phyloP scores from a whole-genome alignment of 163 green algal species.

The Chlamydomonas reinhardtii region DNA sequence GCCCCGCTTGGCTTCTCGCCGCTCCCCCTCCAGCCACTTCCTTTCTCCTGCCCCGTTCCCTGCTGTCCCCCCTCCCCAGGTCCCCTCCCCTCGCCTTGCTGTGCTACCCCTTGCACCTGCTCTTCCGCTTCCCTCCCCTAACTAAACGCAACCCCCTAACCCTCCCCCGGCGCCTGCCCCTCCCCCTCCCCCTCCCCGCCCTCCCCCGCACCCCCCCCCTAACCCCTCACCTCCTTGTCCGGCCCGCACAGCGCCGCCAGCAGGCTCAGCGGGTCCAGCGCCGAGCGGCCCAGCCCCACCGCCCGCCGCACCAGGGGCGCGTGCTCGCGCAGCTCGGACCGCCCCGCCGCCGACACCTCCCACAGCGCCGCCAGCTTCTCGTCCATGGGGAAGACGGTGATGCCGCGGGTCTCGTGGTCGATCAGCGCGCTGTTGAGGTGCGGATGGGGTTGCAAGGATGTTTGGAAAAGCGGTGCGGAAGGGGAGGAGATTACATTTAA shows the following conservation, averaged over 20 bases:
- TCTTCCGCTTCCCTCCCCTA: background rate
- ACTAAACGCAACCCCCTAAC: no score
- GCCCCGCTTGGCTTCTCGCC: no score
- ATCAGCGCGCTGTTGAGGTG: conserved; percentile 49
- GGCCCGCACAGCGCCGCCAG: conserved; percentile 78
- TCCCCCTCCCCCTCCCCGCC: background rate
- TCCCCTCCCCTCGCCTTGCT: no score
- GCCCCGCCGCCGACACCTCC: conserved; percentile 54
- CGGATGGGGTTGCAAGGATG: background rate
- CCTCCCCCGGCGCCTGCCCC: no score
- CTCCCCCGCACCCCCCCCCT: background rate
- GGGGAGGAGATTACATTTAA: no score
- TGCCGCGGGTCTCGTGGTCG: conserved; percentile 66
- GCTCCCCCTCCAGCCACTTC: no score
- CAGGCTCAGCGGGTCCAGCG: conserved; percentile 89
- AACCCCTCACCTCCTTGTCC: conserved; percentile 31
- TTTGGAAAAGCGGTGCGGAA: no score
- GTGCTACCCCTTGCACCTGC: no score
- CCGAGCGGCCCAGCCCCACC: conserved; percentile 84
- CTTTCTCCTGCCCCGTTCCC: no score
- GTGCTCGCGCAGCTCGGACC: conserved; percentile 73
- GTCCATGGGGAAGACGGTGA: conserved; percentile 77
- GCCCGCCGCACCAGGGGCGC: conserved; percentile 72
- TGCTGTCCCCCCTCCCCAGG: no score
- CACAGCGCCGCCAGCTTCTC: conserved; percentile 85